Conservation (phyloP, 805 yeast species). For the Suhomyces prunicola region DNA sequence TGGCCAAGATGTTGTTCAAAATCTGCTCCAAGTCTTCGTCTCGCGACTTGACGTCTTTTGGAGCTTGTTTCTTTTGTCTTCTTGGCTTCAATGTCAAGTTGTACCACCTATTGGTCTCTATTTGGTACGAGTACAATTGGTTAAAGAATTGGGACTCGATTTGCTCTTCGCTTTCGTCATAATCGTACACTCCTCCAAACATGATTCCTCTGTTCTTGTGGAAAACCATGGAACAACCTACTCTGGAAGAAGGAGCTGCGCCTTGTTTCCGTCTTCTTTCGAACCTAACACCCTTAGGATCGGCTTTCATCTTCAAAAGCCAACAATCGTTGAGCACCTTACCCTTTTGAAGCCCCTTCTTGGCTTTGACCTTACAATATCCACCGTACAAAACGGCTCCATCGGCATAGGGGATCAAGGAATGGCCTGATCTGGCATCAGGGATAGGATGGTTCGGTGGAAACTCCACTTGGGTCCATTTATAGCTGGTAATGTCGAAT, state of each 20-base stretch:
- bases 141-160: slow-evolving; percentile 83
- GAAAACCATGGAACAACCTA: slow-evolving; percentile 86
- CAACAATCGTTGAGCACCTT: slow-evolving; percentile 84
- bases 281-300: slow-evolving; percentile 74
- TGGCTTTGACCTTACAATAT: slow-evolving; percentile 87
- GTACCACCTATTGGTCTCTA: slow-evolving; percentile 88
- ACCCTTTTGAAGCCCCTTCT: slow-evolving; percentile 85
- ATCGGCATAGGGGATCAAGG: slow-evolving; percentile 71
- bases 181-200: slow-evolving; percentile 95
- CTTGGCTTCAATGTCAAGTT: slow-evolving; percentile 60
- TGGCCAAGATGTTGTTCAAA: slow-evolving; percentile 67
- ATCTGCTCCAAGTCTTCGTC: slow-evolving; percentile 82
- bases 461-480: slow-evolving; percentile 87
- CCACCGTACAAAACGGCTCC: slow-evolving; percentile 93
- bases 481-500: slow-evolving; percentile 83
- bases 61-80: slow-evolving; percentile 46
- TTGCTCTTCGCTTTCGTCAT: slow-evolving; percentile 91
- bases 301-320: slow-evolving; percentile 83
- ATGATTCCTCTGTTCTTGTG: slow-evolving; percentile 90
- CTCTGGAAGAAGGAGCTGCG: slow-evolving; percentile 86
- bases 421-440: slow-evolving; percentile 92
- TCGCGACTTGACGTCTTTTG: slow-evolving; percentile 49
- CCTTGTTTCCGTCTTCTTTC: slow-evolving; percentile 90
- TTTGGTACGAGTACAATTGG: slow-evolving; percentile 74
- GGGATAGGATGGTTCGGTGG: slow-evolving; percentile 80